Evolutionary conservation across 129 eudicot genomes (phyloP).

Genomic region (Arctium lappa): DNA sequence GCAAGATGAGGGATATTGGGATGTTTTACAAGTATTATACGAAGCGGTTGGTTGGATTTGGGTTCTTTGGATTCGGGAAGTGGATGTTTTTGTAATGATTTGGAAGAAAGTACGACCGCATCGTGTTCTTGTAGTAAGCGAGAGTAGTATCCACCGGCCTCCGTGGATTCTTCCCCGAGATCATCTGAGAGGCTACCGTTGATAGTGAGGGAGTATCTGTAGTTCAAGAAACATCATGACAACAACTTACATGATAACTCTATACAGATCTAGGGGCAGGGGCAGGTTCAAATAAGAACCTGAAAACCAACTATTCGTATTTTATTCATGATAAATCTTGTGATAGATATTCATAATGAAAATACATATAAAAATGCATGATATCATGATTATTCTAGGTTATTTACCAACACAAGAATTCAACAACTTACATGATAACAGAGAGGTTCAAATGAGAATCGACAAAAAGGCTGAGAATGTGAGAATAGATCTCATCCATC

Average conservation of each 20-base stretch:
- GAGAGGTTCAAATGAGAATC: no score
- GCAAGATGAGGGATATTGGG: conserved; percentile 26
- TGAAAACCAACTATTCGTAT: neutral
- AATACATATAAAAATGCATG: no score
- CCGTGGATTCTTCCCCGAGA: conserved; percentile 50
- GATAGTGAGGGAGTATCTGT: conserved; percentile 80
- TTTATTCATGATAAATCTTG: neutral
- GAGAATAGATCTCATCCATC: no score
- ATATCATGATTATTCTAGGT: no score
- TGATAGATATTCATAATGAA: neutral
- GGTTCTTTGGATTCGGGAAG: conserved; percentile 65
- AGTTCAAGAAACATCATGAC: conserved; percentile 15
- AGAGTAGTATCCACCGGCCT: conserved; percentile 88
- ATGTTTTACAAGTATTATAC: conserved; percentile 50
- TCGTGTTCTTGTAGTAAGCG: conserved; percentile 74
- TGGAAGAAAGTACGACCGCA: conserved; percentile 61
- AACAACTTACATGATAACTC: neutral
- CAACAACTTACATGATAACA: no score
- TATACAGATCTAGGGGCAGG: neutral
- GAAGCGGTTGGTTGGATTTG: conserved; percentile 78
- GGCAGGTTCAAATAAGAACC: neutral
- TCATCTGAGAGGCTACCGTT: conserved; percentile 55
- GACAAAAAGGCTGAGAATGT: no score
- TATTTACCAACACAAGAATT: no score
- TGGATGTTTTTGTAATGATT: conserved; percentile 29